Base-by-base conservation (phyloP, 2,329 filamentous ascomycete genomes). In the Huntiella savannae region DNA sequence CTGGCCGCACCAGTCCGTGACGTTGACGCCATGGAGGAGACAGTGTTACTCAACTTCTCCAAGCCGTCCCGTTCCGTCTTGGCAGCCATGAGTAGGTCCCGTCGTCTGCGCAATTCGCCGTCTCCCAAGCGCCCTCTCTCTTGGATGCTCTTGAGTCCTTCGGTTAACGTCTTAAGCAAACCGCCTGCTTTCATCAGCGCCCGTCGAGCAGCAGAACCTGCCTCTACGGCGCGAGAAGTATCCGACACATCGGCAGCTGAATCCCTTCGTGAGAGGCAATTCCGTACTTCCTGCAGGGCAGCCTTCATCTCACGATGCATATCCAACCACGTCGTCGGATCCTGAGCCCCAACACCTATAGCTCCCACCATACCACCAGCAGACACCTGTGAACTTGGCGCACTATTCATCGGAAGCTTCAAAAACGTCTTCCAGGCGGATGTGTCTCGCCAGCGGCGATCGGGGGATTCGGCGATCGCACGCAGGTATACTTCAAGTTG, bases 11-110 rank as follows among this genome's bases (percentile, higher is more conserved):
- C 56, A 11, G 48, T 22, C 13, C 44, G 44, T 32, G 47, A 42
- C 4, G 40, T 17, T 66, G 68, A 50, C 68, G 66, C 49, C 33
- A 45, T 38, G 1, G 48, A 47, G 15, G 63, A 58, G 51, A 69
- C 60, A 48, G 60, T 78, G 52, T 77, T 75, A 55, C 80, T 73
- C 33, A 87, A 66, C 56, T 75, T 77, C 54, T 91, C 82, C 13
- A 91, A 63, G 2, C 78, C 79, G 47, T 88, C 82, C 48, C 76
- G 72, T 60, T 91, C 83, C 54, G 82, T 79, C 54, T 73, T 68
- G 5, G 79, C 79, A 10, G 76, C 70, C 1, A 72, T 71, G 3
- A 91, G 61, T 51, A 88, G 63, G 58, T 91, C 83, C 48, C 74
- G 68, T 43, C 84, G 65, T 5, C 84, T 65, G 39, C 82, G 67